phyloP scores from a whole-genome alignment of 2,329 filamentous ascomycete genomes.

The Lecanoromycetidae sp. region DNA sequence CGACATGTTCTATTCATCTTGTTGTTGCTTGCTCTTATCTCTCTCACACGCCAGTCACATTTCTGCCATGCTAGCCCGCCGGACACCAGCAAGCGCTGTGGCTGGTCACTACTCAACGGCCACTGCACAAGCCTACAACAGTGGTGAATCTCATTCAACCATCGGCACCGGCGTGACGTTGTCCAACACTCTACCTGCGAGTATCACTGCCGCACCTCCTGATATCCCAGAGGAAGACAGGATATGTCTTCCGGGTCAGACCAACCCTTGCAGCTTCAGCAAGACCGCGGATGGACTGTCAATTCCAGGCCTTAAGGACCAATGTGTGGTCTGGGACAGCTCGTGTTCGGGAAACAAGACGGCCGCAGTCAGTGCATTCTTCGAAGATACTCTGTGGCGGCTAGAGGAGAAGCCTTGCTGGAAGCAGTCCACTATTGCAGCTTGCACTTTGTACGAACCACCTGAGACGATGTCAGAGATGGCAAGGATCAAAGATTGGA shows the following conservation, averaged over 20 bases:
- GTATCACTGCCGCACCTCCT: neutral
- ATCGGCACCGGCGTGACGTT: neutral
- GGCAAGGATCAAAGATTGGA: neutral
- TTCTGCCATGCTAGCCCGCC: neutral
- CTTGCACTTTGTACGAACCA: neutral
- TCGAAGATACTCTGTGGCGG: neutral
- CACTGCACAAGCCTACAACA: neutral
- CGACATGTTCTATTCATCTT: too few relatives aligned
- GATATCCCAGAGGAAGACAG: neutral
- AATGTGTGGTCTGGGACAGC: neutral
- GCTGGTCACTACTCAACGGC: neutral
- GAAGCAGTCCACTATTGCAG: neutral
- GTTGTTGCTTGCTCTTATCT: too few relatives aligned
- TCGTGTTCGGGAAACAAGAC: neutral
- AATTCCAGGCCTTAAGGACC: neutral
- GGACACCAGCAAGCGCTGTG: neutral
- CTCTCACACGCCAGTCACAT: neutral
- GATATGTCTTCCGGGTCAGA: neutral
- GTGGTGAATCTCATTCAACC: neutral
- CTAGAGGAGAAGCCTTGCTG: neutral
- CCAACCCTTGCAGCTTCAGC: neutral
- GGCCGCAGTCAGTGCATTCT: neutral
- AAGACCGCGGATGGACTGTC: neutral
- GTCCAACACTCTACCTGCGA: neutral
- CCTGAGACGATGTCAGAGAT: neutral